Evolutionary conservation across 2,329 filamentous ascomycete species (phyloP), one percentile per base, ranked within the genome.

Genomic region (Scortechinia acanthostroma): DNA sequence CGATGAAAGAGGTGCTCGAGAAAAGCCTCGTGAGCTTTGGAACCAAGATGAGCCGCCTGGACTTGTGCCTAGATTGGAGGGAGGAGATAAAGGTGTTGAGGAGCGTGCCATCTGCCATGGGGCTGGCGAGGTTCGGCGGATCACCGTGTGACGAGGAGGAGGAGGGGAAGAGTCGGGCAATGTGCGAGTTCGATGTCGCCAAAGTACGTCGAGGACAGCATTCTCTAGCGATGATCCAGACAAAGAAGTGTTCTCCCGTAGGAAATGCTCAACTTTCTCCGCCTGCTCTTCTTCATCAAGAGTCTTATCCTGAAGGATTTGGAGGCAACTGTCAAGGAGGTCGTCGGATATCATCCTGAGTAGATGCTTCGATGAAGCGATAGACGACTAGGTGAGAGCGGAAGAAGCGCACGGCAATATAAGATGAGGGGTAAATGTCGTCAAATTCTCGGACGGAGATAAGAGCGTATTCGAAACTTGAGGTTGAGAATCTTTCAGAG

Each of bases 101-200:
- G 76, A 71, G 46, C 80, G 74, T 50, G 75, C 73, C 54, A 80
- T 71, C 58, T 83, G 78, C 81, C 81, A 86, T 45, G 81, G 79
- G 21, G 81, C 81, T 42, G 81, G 81, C n/a, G 81, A 85, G 16
- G 76, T 70, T 47, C 78, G 73, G 50, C 81, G 78, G 55, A 84
- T 80, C 51, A 80, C 69, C 22, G 77, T 80, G 56, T 81, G 76
- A 45, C 80, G 74, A 51, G 25, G 25, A 10, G 73, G 68, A 13
- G 77, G 76, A 25, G 77, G 76, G 49, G 79, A 76, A 17, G 76
- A 76, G 46, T 65, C 65, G 19, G 62, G 68, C 69, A 51, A 70
- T 65, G 53, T 59, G 44, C 69, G 58, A 40, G 14, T 60, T 60
- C 74, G 66, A 59, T 73, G 71, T 50, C 73, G 70, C 80, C 80